Evolutionary conservation across 495 filamentous ascomycete genomes (phyloP), one percentile per base, ranked within the genome.

Genomic region (Haplographium delicatum): DNA sequence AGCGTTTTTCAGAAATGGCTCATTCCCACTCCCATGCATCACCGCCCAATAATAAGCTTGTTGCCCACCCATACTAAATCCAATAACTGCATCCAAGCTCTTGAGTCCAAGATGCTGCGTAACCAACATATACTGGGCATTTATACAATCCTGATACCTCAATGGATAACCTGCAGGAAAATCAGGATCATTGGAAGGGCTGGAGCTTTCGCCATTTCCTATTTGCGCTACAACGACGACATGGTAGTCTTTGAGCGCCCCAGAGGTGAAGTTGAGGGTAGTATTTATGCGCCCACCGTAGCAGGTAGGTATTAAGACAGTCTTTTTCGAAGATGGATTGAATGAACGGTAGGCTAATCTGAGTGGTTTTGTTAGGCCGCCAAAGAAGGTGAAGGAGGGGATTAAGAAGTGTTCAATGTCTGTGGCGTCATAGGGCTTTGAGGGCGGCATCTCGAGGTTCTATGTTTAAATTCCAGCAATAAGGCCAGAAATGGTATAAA

Each of bases 11-110:
- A 70, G 61, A 45, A 74, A 72, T 15, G 61, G 38, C 0, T 70
- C 67, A 4, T 38, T 11, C 9, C 42, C 49, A 46, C 27, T 37
- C 13, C 54, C 48, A 38, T 65, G 72, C 47, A 75, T 58, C 11
- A 57, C 58, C 8, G 55, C 57, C 65, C 68, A 69, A 56, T 76
- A 62, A 51, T 74, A 76, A n/a, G 73, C 63, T 48, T 71, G 66
- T 50, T 73, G 70, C 8, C 69, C 72, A 50, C 67, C 73, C 73
- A 76, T 76, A 39, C 60, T 66, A 62, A 74, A 76, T 26, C 73
- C 73, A 11, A 68, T 57, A 24, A 68, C 45, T 15, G 57, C 62
- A 50, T 67, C 63, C 24, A 71, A 19, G 23, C 51, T 34, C 26
- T 44, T 55, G 20, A 68, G 47, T 28, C 46, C 50, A 1, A 69